Base-by-base conservation (phyloP, 805 yeast genomes). In the Lipomyces chichibuensis region DNA sequence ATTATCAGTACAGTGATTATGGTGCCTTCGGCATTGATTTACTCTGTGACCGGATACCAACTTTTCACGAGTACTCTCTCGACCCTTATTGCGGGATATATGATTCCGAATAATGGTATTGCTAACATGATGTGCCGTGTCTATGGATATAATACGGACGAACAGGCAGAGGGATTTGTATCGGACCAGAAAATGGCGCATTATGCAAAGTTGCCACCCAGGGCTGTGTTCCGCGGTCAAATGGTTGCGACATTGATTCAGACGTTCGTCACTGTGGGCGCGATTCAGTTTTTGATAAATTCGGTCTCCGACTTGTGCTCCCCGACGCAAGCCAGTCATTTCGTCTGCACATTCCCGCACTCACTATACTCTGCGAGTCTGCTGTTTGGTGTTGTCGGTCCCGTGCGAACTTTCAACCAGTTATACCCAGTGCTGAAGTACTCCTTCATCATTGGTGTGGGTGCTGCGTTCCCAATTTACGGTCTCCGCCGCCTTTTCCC, bases 1-100 rank as follows among this genome's bases (percentile, higher is more conserved):
- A 77, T 80, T 17, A 80, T 88, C 67, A 85, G 87, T 62, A 75
- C 84, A 53, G 75, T 85, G n/a, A 83, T 87, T 73, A 77, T 88
- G 59, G 78, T 89, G 57, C 92, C 92, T 8, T 80, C 87, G 35
- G 88, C 88, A 1, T 79, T 88, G 25, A 82, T 88, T 60, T 84
- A 83, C 27, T 88, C 91, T 3, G 83, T 85, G 37, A 87, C 92
- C 0, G 88, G 88, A 77, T 84, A 80, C 60, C 74, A 83, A 2
- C 83, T 87, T 65, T 89, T 89, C 9, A 78, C 88, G 70, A 86
- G 86, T 73, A 90, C 87, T 4, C 75, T 88, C 62, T 84, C 88
- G 2, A 90, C 88, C 74, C 78, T 88, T 67, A 81, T 88, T 57
- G 84, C 85, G 27, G 92, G 91, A 1, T 88, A 87, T 75, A 82